Percentiles rank a stretch among this genome's conserved stretches.
phyloP scores from a whole-genome alignment of 1,139 yeast species.

The Debaryomyces coudertii region DNA sequence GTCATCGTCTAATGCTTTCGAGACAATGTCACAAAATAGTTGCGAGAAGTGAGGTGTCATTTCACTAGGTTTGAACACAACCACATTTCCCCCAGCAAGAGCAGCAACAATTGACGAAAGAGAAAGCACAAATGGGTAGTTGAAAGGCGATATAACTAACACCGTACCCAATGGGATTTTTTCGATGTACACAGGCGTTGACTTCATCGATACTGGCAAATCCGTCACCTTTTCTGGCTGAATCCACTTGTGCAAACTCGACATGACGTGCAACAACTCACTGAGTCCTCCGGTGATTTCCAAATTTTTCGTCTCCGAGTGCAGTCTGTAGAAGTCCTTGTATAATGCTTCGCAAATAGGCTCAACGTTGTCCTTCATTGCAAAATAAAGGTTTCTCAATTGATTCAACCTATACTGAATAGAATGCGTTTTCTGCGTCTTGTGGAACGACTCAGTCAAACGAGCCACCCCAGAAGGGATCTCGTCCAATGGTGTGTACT shows the following conservation, averaged over 20 bases:
- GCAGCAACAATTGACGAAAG: slow-evolving; percentile 78
- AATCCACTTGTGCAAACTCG: slow-evolving; percentile 63
- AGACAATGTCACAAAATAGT: slow-evolving; percentile 58
- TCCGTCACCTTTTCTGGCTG: slow-evolving; percentile 53
- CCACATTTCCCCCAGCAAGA: slow-evolving; percentile 85
- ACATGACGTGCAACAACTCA: slow-evolving; percentile 65
- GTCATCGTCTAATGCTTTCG: slow-evolving; percentile 56
- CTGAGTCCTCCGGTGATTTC: slow-evolving; percentile 57
- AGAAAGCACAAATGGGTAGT: slow-evolving; percentile 74
- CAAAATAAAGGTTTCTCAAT: slow-evolving; percentile 69
- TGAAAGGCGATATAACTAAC: slow-evolving; percentile 80
- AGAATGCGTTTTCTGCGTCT: slow-evolving; percentile 53
- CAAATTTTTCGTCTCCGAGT: slow-evolving; percentile 59
- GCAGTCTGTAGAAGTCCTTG: slow-evolving; percentile 67
- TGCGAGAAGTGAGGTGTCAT: slow-evolving; percentile 64
- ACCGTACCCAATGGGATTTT: slow-evolving; percentile 77
- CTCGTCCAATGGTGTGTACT: slow-evolving; percentile 52
- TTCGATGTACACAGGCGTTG: slow-evolving; percentile 56
- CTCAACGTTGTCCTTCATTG: slow-evolving; percentile 61
- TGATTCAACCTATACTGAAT: slow-evolving; percentile 62
- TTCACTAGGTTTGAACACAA: slow-evolving; percentile 81
- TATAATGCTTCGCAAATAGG: slow-evolving; percentile 59
- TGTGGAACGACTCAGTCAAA: slow-evolving; percentile 48
- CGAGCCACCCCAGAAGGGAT: slow-evolving; percentile 52
- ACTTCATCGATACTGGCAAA: slow-evolving; percentile 48